phyloP scores from a whole-genome alignment of 2,329 filamentous ascomycete species.

The Fusarium concolor region DNA sequence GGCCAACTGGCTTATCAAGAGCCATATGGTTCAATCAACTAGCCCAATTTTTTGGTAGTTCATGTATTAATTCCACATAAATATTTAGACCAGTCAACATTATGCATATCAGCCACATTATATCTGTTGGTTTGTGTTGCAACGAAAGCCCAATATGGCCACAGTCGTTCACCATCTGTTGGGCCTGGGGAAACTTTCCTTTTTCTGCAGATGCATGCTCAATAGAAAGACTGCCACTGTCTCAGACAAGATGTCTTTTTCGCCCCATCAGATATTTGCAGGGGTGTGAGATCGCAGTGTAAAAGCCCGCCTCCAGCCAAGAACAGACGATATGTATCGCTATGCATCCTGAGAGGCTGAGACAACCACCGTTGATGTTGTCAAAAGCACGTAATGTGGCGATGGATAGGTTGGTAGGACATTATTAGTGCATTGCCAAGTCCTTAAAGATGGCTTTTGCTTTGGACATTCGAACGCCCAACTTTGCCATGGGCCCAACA shows the following conservation, averaged over 20 bases:
- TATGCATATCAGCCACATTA: neutral
- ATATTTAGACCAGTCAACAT: no score
- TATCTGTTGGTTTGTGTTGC: neutral
- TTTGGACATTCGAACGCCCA: neutral
- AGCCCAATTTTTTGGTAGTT: no score
- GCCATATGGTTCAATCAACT: no score
- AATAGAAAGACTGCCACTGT: neutral
- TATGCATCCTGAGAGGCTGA: slow-evolving; percentile 3
- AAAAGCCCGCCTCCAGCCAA: neutral
- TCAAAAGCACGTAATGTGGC: neutral
- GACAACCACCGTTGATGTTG: neutral
- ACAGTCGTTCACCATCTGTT: neutral
- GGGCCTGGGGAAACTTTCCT: neutral
- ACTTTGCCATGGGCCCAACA: neutral
- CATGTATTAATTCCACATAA: no score
- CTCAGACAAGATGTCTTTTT: neutral
- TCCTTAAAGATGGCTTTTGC: neutral
- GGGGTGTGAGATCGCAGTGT: neutral
- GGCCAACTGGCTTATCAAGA: neutral
- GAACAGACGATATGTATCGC: neutral
- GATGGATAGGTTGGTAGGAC: neutral
- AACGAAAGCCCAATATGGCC: neutral
- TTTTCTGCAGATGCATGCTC: neutral
- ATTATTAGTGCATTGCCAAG: neutral
- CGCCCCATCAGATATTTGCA: neutral